Evolutionary conservation across 805 yeast genomes (phyloP), one percentile per base, ranked within the genome.

Genomic region (Ogataea polymorpha): DNA sequence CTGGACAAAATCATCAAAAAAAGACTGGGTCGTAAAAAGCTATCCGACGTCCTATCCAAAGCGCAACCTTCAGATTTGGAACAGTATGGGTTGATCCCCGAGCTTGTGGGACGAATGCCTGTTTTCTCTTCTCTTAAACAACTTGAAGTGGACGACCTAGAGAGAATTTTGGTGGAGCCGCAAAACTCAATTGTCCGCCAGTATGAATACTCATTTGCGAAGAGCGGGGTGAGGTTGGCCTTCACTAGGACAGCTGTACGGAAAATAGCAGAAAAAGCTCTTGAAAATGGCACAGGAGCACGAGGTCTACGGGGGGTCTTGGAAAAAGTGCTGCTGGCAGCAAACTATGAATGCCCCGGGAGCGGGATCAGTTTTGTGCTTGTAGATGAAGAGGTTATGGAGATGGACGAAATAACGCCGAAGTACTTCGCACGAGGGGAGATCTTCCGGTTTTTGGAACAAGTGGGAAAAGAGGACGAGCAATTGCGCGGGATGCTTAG

Each of bases 271-370:
- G 61, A 63, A 17, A 50, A 72, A 16, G 77, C 83, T 0, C 50
- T 74, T 24, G 57, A 61, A 20, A 77, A 73, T 46, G 79, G 79
- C 3, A 77, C 82, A 0, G 84, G 84, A 23, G 84, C 83, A 0
- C 65, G 84, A 51, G 83, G 83, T 0, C 53, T 79, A 21, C 62
- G 80, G 48, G 72, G 77, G 1, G 72, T 77, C 5, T 64, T 79
- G 71, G 82, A 77, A 43, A 67, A 74, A 40, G 43, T 77, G 13
- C 53, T 77, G 16, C 55, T 77, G 13, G 66, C 68, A 32, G 77
- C 76, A 5, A 78, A 77, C 52, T 78, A 71, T 54, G 82, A 77
- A 35, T 74, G 80, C 50, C 82, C 82, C 0, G 79, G 72, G n/a
- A 72, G 80, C 17, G 75, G 77, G 0, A 65, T 74, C 7, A 58